phyloP scores from a whole-genome alignment of 2,329 filamentous ascomycete species.

The Pseudopyrenochaeta lycopersici region DNA sequence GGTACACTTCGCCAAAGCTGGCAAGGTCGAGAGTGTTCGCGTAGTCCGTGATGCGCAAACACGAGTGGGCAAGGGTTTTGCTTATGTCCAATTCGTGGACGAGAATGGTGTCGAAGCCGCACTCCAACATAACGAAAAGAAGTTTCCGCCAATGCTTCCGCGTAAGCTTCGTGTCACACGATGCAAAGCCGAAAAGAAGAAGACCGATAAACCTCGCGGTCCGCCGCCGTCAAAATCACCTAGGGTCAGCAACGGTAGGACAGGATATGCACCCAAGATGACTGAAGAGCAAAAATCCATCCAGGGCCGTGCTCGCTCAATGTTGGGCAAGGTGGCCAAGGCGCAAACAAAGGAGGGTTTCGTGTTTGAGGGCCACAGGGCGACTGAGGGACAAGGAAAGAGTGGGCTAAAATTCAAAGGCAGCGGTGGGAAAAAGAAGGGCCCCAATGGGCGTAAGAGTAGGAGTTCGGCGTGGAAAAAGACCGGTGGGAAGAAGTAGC shows the following conservation, averaged over 20 bases:
- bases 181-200: slow-evolving; percentile 71
- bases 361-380: slow-evolving; percentile 83
- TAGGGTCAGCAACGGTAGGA: slow-evolving; percentile 38
- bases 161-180: slow-evolving; percentile 85
- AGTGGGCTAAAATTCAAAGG: slow-evolving; percentile 67
- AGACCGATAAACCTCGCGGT: slow-evolving; percentile 44
- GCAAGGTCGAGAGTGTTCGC: slow-evolving; percentile 90
- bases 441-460: slow-evolving; percentile 54
- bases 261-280: slow-evolving; percentile 73
- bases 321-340: slow-evolving; percentile 76
- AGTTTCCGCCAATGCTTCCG: slow-evolving; percentile 93
- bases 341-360: slow-evolving; percentile 72
- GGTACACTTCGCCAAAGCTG: slow-evolving; percentile 78
- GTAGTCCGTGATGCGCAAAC: slow-evolving; percentile 90
- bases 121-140: slow-evolving; percentile 86
- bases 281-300: slow-evolving; percentile 75
- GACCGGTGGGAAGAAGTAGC: slow-evolving; percentile 42
- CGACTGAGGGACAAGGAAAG: slow-evolving; percentile 71
- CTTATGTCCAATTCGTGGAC: slow-evolving; percentile 95
- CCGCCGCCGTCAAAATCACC: slow-evolving; percentile 34
- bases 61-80: slow-evolving; percentile 93
- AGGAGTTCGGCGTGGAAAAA: slow-evolving; percentile 58
- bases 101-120: slow-evolving; percentile 90
- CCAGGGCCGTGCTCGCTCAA: slow-evolving; percentile 76
- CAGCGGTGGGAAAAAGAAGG: slow-evolving; percentile 55